Evolutionary conservation across 179 eudicot species (phyloP), one percentile per base, ranked within the genome.

Genomic region (Silene coronaria): DNA sequence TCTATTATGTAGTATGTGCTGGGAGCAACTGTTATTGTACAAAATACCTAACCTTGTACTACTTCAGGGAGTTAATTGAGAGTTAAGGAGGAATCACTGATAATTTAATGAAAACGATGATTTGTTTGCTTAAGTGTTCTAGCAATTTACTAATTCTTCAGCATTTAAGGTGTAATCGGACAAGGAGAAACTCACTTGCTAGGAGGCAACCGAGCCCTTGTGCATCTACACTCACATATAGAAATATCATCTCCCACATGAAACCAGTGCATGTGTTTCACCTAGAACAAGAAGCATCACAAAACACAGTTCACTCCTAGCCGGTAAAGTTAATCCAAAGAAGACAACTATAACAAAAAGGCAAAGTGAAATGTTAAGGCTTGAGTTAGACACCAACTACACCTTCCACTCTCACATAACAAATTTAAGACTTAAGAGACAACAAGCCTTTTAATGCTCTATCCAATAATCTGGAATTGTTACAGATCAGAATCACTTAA

Each of bases 201-300:
- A 30, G 97, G 92, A 51, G 97, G 98, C 81, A 94, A 81, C 71
- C 88, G 86, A 55, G 98, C 98, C 83, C 96, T 84, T 24, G 88
- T 90, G 82, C 98, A 94, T 82, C 97, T 89, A 79, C 98, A 94
- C 77, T 94, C 98, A 58, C 96, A 90, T 38, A 87, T 84, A 67
- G 97, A 94, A 79, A 85, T 86, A 80, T 89, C 84, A 55, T 90
- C 94, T 77, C 86, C 85, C 78, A 90, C 36, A 59, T 84, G 90
- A 86, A 90, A 94, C 98, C 98, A 94, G 78, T 91, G 96, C 93
- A 94, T 46, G 84, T 94, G 98, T 84, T 90, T 94, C 75, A 94
- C 98, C 98, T 94, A 80, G 63, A 77, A 78, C 69, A 75, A 48
- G 66, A 26, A 82, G 63, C 28, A 23, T 51, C 3, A 74, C 68